Conservation (phyloP, 805 yeast genomes). For the Pichia scutulata region DNA sequence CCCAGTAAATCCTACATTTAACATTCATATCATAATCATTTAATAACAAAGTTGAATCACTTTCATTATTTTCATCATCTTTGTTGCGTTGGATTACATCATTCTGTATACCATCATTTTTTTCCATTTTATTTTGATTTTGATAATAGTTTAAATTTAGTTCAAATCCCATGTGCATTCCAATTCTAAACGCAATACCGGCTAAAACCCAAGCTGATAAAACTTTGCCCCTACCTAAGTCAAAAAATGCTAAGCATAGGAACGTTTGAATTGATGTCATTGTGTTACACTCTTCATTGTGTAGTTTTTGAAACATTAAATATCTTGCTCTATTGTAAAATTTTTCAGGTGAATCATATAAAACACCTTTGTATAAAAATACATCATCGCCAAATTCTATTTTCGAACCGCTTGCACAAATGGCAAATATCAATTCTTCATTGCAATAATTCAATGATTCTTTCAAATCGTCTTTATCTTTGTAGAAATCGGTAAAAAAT, state of each 20-base stretch:
- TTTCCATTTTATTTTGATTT: neutral
- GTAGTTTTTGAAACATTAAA: conserved; percentile 24
- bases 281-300: conserved; percentile 30
- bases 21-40: conserved; percentile 19
- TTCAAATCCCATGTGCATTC: conserved; percentile 55
- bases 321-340: conserved; percentile 43
- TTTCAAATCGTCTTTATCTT: conserved; percentile 37
- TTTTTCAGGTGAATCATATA: conserved; percentile 34
- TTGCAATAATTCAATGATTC: conserved; percentile 41
- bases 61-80: conserved; percentile 31
- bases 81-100: neutral
- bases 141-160: conserved; percentile 34
- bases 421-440: conserved; percentile 41
- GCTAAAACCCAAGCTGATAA: conserved; percentile 53
- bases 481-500: conserved; percentile 47
- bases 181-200: conserved; percentile 55
- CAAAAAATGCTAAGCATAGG: conserved; percentile 52
- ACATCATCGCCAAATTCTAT: conserved; percentile 31
- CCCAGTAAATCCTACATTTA: conserved; percentile 57
- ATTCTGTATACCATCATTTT: neutral
- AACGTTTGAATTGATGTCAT: conserved; percentile 52
- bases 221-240: conserved; percentile 49
- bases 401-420: conserved; percentile 49
- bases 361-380: conserved; percentile 24
- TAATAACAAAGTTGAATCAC: conserved; percentile 8